Evolutionary conservation across 139 green algal species (phyloP), one percentile per base, ranked within the genome.

Genomic region (Chlorella sorokiniana): DNA sequence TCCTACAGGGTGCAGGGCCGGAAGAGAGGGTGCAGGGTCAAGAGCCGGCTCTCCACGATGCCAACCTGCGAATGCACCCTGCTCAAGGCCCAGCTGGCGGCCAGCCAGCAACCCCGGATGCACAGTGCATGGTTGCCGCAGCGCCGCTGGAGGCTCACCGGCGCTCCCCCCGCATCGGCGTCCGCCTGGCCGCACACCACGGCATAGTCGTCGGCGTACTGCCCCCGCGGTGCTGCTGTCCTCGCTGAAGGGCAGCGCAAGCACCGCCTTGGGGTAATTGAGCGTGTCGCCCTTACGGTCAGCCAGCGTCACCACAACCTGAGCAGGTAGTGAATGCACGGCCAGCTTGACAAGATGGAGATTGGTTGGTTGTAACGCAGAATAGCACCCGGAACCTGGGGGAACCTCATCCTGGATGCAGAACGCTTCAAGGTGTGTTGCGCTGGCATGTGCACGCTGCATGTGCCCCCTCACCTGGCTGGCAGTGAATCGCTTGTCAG

Each of bases 261-360:
- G 23, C 9, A 89, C 35, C 16, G 78, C 79, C 79, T 89, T 89
- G 25, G 86, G 86, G 61, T 88, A 89, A 6, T 51, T 52, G 27
- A 88, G 40, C 25, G 62, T 69, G 42, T 89, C 79, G 9, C 86
- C 86, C 62, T 87, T 88, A n/a, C 48, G 33, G 69, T 89, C 86
- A 2, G 35, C 22, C 29, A 89, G 29, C 3, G 33, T 42, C 23
- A 84, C 29, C 0, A 29, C 27, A 20, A 40, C 70, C 75, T 74
- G 63, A 22, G 48, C 7, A 37, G 35, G 45, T 5, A 29, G 41
- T 16, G 41, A 67, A 59, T 33, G 56, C 3, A 81, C 18, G 51
- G 56, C 65, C 29, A 79, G 11, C 40, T 76, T n/a, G 4, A 84
- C n/a, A n/a, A n/a, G n/a, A n/a, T n/a, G n/a, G n/a, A n/a, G n/a